phyloP scores from a whole-genome alignment of 495 filamentous ascomycete genomes.

The Penicillium flavigenum region DNA sequence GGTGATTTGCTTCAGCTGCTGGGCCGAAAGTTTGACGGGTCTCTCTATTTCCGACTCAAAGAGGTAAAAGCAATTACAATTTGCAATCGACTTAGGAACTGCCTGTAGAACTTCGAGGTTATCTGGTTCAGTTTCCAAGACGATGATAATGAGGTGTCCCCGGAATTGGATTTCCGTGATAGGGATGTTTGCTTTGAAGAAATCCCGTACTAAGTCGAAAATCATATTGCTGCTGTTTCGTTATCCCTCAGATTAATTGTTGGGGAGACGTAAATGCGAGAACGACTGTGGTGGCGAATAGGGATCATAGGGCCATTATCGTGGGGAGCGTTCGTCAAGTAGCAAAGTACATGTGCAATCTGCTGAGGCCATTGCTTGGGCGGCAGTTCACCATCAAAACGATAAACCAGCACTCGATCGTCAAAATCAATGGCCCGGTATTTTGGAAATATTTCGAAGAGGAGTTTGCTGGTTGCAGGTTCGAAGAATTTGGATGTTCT shows the following conservation, averaged over 20 bases:
- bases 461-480: not conserved
- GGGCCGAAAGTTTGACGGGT: too few species aligned
- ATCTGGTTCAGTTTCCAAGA: not conserved
- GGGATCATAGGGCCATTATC: not conserved
- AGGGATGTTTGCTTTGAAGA: not conserved
- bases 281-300: not conserved
- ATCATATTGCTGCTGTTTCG: not conserved
- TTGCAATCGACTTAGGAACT: not conserved
- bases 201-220: not conserved
- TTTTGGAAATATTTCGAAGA: not conserved
- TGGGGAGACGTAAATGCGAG: not conserved
- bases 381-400: not conserved
- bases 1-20: too few species aligned
- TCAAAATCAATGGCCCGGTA: not conserved
- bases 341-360: not conserved
- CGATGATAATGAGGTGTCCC: not conserved
- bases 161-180: not conserved
- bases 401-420: not conserved
- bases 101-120: not conserved
- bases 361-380: not conserved
- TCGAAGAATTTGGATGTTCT: not conserved
- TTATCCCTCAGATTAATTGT: not conserved
- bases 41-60: not conserved
- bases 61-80: not conserved
- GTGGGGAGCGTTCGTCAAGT: not conserved